A percentile compares a stretch with the other conserved stretches of the same genome.
These are phyloP conservation scores for Nemania abortiva DNA, from an alignment of 2,329 filamentous ascomycete species.

Conservation along the genomic window DNA sequence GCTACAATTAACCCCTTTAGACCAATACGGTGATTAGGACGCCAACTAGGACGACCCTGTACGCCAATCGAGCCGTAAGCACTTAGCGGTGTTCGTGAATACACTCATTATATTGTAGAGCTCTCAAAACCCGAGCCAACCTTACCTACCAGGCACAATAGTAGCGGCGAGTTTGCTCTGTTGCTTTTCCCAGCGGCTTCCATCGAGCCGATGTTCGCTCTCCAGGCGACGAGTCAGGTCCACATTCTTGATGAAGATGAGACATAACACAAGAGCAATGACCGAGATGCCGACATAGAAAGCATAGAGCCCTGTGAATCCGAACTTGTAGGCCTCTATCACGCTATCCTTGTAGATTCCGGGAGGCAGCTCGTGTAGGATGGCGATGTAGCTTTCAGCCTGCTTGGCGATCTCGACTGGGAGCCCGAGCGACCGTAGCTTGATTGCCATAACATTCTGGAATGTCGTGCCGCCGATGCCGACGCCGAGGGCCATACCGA, in stretches of 20 bases:
- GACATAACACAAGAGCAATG: constrained; percentile 36
- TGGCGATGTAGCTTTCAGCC: constrained; percentile 45
- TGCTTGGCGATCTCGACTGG: constrained; percentile 49
- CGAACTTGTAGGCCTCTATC: constrained; percentile 44
- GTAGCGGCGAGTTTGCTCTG: constrained; percentile 8
- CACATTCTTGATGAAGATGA: constrained; percentile 43
- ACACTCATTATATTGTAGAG: background rate
- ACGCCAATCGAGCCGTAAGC: background rate
- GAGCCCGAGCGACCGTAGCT: constrained; percentile 50
- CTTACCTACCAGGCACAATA: background rate
- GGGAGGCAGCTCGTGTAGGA: constrained; percentile 34
- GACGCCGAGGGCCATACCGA: constrained; percentile 59
- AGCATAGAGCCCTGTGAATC: constrained; percentile 42
- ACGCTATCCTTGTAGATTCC: constrained; percentile 36
- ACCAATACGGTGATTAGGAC: background rate
- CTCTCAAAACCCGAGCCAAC: background rate
- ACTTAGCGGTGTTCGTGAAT: too few relatives aligned
- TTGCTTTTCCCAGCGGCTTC: constrained; percentile 32
- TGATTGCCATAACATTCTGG: constrained; percentile 56
- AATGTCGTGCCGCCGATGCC: constrained; percentile 57
- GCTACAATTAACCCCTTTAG: background rate
- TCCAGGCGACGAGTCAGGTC: constrained; percentile 42
- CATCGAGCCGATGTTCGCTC: constrained; percentile 44
- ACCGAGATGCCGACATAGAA: constrained; percentile 43
- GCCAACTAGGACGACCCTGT: background rate